Base-by-base conservation (phyloP, 495 filamentous ascomycete species). In the Beverwykella pulmonaria region DNA sequence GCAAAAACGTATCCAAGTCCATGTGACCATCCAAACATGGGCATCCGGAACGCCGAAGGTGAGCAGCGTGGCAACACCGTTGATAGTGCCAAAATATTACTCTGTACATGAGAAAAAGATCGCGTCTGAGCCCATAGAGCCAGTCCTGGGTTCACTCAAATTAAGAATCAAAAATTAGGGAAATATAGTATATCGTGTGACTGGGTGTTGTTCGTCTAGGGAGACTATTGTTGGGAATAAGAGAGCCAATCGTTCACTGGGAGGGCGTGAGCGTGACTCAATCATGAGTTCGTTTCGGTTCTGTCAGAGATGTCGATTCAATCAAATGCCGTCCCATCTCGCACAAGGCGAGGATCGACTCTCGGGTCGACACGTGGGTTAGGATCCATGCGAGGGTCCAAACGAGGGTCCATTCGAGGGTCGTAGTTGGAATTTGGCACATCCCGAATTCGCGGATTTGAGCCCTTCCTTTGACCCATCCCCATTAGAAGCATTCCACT, bases 401-500 rank as follows among this genome's bases (percentile, higher is more conserved):
- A 59, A 7, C 57, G 53, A 5, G 53, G 53, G 47, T 69, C 53
- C 19, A 14, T 10, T 58, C 50, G 46, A 17, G 34, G 50, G 14
- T 44, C 39, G 15, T 44, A 44, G 39, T n/a, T 44, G 39, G 32
- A 34, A 12, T 44, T 44, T 15, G 8, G 6, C 17, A 22, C 15
- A 32, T 71, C 54, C 41, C 60, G 55, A 25, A 64, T 32, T 9
- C 58, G 32, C 23, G 61, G 65, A 59, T 66, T 72, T 17, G 70
- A 75, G 23, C 65, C 61, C 53, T 74, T 74, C 65, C 72, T 67
- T 56, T 72, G 71, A 10, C 29, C 62, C 65, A 75, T 70, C 53
- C 72, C 73, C 39, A 75, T 61, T 10, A 76, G 47, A 46, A 73
- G 63, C 73, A 77, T 75, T 7, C 71, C 75, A 58, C 76, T 78